These are phyloP conservation scores for Rhizoclosmatium globosum DNA, from an alignment of 192 early-diverging fungal genomes.

Conservation along the genomic window DNA sequence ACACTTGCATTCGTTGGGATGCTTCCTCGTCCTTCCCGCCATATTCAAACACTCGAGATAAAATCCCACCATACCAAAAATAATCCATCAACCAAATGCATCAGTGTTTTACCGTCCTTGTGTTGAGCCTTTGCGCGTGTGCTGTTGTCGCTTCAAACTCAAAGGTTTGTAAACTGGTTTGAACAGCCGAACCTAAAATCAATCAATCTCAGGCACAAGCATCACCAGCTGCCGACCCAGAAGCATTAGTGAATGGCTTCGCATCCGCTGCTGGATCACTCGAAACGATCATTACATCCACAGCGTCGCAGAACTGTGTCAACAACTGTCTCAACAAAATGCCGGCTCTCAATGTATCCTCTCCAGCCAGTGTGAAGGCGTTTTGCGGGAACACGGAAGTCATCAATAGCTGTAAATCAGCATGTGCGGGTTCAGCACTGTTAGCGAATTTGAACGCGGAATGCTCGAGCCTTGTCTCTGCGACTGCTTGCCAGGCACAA, in stretches of 20 bases:
- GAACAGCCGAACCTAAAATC: too few species aligned
- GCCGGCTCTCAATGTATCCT: constrained; percentile 5
- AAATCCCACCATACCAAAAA: too few species aligned
- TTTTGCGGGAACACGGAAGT: constrained; percentile 15
- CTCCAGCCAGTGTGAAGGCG: constrained; percentile 1
- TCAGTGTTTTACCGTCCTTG: too few species aligned
- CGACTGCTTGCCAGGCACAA: not conserved
- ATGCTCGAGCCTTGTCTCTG: not conserved
- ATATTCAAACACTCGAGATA: too few species aligned
- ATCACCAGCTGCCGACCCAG: not conserved
- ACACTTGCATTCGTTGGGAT: too few species aligned
- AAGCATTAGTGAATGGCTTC: not conserved
- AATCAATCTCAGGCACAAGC: too few species aligned
- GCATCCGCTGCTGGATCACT: not conserved
- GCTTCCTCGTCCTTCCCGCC: too few species aligned
- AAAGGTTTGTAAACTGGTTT: too few species aligned
- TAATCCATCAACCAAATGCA: too few species aligned
- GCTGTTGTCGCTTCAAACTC: too few species aligned
- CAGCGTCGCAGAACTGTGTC: not conserved
- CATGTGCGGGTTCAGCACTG: not conserved
- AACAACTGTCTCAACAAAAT: not conserved
- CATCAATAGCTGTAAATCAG: not conserved
- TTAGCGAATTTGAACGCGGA: not conserved
- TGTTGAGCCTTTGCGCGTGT: too few species aligned
- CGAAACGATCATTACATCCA: not conserved